Conservation (phyloP, 768 basidiomycete genomes). For the Hygrophorus russula region DNA sequence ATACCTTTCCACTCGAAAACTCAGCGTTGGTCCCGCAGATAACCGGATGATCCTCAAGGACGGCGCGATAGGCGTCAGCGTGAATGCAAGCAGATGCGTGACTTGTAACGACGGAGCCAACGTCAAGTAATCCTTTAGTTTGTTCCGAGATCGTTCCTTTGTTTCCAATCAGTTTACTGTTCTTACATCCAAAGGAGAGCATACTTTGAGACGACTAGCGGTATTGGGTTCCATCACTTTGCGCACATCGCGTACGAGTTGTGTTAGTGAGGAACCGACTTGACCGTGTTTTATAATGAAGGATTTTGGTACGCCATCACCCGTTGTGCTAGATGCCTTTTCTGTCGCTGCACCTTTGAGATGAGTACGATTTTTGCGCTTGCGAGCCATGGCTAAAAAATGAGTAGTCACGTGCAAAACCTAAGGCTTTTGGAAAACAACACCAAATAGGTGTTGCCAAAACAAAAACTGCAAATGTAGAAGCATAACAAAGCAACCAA, state of each 20-base stretch:
- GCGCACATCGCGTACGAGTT: conserved; percentile 87
- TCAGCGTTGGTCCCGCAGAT: conserved; percentile 86
- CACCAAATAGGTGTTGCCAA: conserved; percentile 10
- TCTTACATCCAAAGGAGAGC: conserved; percentile 13
- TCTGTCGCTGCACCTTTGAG: conserved; percentile 44
- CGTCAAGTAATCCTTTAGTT: conserved; percentile 87
- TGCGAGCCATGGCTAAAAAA: conserved; percentile 45
- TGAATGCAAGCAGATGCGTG: conserved; percentile 88
- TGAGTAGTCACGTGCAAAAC: not conserved
- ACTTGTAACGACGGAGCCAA: conserved; percentile 87
- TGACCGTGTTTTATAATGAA: conserved; percentile 96
- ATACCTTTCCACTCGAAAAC: conserved; percentile 87
- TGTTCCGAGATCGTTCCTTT: conserved; percentile 84
- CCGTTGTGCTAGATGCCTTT: conserved; percentile 13
- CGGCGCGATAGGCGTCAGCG: conserved; percentile 75
- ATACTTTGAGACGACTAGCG: conserved; percentile 79
- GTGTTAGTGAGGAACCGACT: conserved; percentile 76
- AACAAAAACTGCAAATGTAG: too few species aligned
- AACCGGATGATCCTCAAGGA: conserved; percentile 80
- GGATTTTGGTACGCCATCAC: conserved; percentile 58
- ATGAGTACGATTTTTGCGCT: conserved; percentile 75
- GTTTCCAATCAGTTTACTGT: not conserved
- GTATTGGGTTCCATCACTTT: conserved; percentile 99
- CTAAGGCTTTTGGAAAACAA: conserved; percentile 38
- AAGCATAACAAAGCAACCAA: not conserved